Percentiles rank a stretch among this genome's conserved stretches.
phyloP scores from a whole-genome alignment of 768 basidiomycete genomes.

The Fomitopsis serialis region DNA sequence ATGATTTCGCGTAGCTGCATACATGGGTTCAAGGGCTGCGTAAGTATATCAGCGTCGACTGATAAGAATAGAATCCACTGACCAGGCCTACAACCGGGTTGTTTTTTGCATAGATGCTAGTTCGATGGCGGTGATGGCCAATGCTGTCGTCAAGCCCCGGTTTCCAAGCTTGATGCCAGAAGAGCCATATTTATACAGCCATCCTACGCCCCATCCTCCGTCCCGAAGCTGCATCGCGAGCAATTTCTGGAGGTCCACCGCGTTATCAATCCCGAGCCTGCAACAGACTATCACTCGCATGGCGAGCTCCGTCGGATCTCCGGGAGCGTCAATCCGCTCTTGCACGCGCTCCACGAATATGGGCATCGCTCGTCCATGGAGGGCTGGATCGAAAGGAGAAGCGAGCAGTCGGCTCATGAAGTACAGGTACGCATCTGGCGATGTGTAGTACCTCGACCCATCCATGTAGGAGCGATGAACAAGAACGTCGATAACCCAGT shows the following conservation, averaged over 20 bases:
- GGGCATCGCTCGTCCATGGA: slow-evolving; percentile 33
- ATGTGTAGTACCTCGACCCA: slow-evolving; percentile 51
- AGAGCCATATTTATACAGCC: slow-evolving; percentile 52
- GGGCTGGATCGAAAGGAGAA: slow-evolving; percentile 23
- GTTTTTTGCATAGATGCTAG: too few species aligned
- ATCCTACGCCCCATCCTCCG: slow-evolving; percentile 50
- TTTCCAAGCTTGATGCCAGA: slow-evolving; percentile 47
- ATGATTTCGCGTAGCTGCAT: too few species aligned
- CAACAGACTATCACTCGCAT: slow-evolving; percentile 48
- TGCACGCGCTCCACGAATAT: slow-evolving; percentile 40
- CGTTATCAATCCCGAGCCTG: slow-evolving; percentile 32
- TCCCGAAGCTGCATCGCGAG: slow-evolving; percentile 46
- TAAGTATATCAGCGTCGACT: too few species aligned
- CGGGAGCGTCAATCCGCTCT: slow-evolving; percentile 44
- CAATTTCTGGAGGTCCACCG: slow-evolving; percentile 38
- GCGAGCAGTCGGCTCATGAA: slow-evolving; percentile 43
- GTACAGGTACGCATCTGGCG: slow-evolving; percentile 47
- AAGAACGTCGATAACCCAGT: slow-evolving; percentile 47
- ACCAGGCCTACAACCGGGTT: too few species aligned
- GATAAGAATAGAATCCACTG: too few species aligned
- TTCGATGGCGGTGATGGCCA: slow-evolving; percentile 45
- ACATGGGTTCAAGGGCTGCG: too few species aligned
- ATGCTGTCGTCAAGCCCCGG: slow-evolving; percentile 47
- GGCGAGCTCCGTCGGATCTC: slow-evolving; percentile 50
- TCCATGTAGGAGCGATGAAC: slow-evolving; percentile 47